Base-by-base conservation (phyloP, 2,329 filamentous ascomycete genomes). In the Xylaria sp. region DNA sequence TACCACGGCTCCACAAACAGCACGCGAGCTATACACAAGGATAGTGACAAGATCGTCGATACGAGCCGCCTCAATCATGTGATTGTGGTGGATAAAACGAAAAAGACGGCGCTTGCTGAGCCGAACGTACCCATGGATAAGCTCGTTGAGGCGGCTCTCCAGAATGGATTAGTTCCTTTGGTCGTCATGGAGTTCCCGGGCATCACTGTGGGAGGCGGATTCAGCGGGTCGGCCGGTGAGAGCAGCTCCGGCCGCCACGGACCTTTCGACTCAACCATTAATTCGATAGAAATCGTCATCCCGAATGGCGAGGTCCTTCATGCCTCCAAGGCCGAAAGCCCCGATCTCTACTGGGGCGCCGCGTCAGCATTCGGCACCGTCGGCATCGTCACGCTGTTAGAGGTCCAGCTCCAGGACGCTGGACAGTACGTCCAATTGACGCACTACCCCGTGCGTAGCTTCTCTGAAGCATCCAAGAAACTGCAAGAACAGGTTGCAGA, bases 1-100 rank as follows among this genome's bases (percentile, higher is more conserved):
- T 92, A 89, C 74, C 92, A 94, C 80, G 92, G 92, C 69, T 89
- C 90, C 0, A 93, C 92, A 29, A 93, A 93, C 81, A 92, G 89
- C 79, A 94, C 92, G 44, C 89, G 92, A 8, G 85, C 85, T 29
- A 84, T 84, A 8, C 80, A 82, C 23, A 83, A 84, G 35, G 79
- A 79, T 54, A 76, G 79, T 13, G 83, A 84, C 76, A 87, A 87
- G 73, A 86, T 88, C 10, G 83, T 94, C 64, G 90, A 93, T 78
- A 93, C 90, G 44, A 91, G 89, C 78, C 75, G 77, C 3, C 85
- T 94, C 10, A 85, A 83, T 71, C 84, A 87, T 77, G 86, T 94
- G 18, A 81, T 94, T 10, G 79, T 82, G 9, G 81, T 94, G 55
- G 86, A 93, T 75, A 78, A 73, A 0, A 73, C 79, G 1, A 77